These are phyloP conservation scores for Telfairia occidentalis DNA, from an alignment of 331 rosid species.

Conservation along the genomic window DNA sequence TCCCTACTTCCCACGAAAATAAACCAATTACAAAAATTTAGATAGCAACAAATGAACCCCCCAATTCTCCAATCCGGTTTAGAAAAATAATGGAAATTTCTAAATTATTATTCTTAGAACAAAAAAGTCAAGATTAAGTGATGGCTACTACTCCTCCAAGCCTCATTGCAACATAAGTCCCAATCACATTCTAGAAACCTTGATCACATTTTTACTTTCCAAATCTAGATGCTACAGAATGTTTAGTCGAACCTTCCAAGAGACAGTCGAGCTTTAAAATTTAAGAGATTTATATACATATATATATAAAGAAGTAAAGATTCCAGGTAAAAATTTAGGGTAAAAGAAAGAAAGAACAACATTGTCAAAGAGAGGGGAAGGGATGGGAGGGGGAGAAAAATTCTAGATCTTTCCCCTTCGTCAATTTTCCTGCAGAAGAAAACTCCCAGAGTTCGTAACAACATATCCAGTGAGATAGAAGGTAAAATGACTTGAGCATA, in stretches of 20 bases:
- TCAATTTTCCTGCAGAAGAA: not conserved
- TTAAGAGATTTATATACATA: not conserved
- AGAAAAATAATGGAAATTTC: not conserved
- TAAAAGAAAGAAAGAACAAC: not conserved
- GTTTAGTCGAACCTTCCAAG: not conserved
- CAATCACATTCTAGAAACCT: not conserved
- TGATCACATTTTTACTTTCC: not conserved
- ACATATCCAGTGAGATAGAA: not conserved
- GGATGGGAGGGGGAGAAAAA: not conserved
- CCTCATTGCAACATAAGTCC: not conserved
- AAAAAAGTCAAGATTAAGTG: not conserved
- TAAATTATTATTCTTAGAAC: not conserved
- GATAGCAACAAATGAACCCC: not conserved
- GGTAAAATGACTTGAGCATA: not conserved
- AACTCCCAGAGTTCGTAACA: not conserved
- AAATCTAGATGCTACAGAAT: not conserved
- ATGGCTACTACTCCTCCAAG: conserved; percentile 1
- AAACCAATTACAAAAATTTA: not conserved
- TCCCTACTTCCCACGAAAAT: not conserved
- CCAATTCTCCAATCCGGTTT: too few relatives aligned
- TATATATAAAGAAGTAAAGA: not conserved
- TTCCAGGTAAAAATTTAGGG: not conserved
- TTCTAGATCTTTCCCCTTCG: not conserved
- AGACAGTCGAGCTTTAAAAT: not conserved
- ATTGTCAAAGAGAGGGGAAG: not conserved